Conservation (phyloP, 768 basidiomycete species). For the Termitomyces eurrhizus region DNA sequence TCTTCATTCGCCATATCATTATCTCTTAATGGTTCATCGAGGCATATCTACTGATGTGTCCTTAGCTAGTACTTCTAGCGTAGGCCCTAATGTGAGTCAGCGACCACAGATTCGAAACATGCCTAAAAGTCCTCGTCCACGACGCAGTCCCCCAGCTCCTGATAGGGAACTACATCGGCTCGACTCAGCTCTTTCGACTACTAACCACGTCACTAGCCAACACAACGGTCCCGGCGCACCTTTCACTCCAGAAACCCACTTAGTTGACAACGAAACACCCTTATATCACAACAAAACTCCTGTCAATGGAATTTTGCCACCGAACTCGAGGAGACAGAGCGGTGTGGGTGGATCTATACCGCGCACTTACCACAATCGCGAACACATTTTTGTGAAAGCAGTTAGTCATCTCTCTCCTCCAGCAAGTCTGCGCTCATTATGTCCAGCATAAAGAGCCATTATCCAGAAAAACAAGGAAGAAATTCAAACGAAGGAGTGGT, state of each 20-base stretch:
- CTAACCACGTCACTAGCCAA: neutral
- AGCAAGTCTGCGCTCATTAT: neutral
- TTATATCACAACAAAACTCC: neutral
- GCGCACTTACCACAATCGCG: conserved; percentile 26
- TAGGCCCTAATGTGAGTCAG: neutral
- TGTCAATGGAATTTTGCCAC: conserved; percentile 5
- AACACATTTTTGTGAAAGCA: conserved; percentile 45
- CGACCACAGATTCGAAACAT: neutral
- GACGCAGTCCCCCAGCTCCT: neutral
- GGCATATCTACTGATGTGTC: too few relatives aligned
- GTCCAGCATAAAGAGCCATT: conserved; percentile 50
- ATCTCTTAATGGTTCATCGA: too few relatives aligned
- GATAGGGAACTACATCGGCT: neutral
- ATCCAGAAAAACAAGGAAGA: conserved; percentile 44
- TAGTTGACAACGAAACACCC: conserved; percentile 9
- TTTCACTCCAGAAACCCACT: conserved; percentile 1
- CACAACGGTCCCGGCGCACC: neutral
- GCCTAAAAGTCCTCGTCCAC: neutral
- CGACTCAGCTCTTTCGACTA: neutral
- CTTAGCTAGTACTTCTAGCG: too few relatives aligned
- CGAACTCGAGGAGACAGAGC: neutral
- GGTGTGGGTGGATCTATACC: conserved; percentile 8
- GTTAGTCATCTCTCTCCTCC: conserved; percentile 25
- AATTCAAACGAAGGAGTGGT: conserved; percentile 45
- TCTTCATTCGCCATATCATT: too few relatives aligned